Conservation (phyloP, 257 asterid genomes). For the Scutellaria galericulata region DNA sequence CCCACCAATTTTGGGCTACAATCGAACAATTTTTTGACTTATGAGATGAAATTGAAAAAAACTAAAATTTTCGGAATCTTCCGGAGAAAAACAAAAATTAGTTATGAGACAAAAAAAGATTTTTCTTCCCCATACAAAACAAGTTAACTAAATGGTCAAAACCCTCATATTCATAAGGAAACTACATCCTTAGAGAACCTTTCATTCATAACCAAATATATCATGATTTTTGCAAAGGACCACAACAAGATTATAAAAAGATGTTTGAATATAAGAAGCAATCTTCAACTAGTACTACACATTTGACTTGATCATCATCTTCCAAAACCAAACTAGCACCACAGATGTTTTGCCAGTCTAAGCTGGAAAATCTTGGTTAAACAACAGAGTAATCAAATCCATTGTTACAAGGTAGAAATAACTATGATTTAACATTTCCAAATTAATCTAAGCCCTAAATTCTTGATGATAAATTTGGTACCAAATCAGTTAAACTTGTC, state of each 20-base stretch:
- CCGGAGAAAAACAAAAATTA: too few species aligned
- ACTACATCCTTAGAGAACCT: slow-evolving; percentile 25
- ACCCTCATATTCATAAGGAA: neutral
- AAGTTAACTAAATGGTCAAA: neutral
- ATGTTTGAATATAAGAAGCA: slow-evolving; percentile 36
- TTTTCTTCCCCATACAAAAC: too few species aligned
- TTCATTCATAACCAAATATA: slow-evolving; percentile 30
- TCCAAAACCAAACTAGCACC: slow-evolving; percentile 30
- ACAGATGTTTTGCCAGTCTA: slow-evolving; percentile 17
- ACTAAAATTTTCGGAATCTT: too few species aligned
- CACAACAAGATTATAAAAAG: slow-evolving; percentile 25
- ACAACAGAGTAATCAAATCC: neutral
- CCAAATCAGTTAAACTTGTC: slow-evolving; percentile 35
- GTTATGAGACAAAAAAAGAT: too few species aligned
- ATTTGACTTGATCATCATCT: slow-evolving; percentile 34
- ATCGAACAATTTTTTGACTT: too few species aligned
- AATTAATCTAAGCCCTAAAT: slow-evolving; percentile 20
- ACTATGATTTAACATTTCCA: slow-evolving; percentile 7
- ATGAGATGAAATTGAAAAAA: too few species aligned
- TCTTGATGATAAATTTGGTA: slow-evolving; percentile 16
- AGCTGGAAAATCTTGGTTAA: neutral
- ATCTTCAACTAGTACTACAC: slow-evolving; percentile 13
- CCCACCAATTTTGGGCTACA: too few species aligned
- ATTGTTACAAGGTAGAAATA: slow-evolving; percentile 20
- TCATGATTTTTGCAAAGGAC: slow-evolving; percentile 30